Conservation (phyloP, 108 stramenopile species). For the Nitzschia sp. region DNA sequence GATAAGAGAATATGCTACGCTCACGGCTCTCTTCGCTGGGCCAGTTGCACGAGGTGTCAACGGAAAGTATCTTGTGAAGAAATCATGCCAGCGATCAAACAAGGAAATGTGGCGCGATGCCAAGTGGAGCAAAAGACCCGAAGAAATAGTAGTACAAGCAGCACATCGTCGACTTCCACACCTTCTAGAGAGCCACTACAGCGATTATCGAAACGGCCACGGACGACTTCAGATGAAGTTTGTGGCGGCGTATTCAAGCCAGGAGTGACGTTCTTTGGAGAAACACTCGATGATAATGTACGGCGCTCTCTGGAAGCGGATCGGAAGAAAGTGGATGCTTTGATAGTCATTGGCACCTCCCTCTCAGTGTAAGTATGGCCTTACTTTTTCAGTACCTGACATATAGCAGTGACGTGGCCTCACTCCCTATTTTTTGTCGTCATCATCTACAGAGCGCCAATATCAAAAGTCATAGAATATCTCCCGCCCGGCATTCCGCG, state of each 20-base stretch:
- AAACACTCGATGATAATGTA: conserved; percentile 63
- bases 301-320: conserved; percentile 60
- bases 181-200: conserved; percentile 9
- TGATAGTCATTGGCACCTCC: conserved; percentile 88
- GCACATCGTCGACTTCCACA: background rate
- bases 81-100: conserved; percentile 51
- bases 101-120: conserved; percentile 66
- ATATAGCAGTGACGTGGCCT: conserved; percentile 7
- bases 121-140: conserved; percentile 7
- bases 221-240: conserved; percentile 7
- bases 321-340: conserved; percentile 73
- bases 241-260: conserved; percentile 88
- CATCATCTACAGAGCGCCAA: conserved; percentile 61
- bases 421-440: background rate
- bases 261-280: conserved; percentile 85
- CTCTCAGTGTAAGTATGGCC: conserved; percentile 66
- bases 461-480: conserved; percentile 76
- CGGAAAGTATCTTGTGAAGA: conserved; percentile 46
- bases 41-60: conserved; percentile 64
- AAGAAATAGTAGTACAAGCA: conserved; percentile 4
- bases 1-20: conserved; percentile 75
- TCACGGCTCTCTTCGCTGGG: conserved; percentile 69
- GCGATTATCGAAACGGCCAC: conserved; percentile 6
- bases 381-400: background rate
- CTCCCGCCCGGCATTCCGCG: conserved; percentile 65